These are phyloP conservation scores for Neonectria sp. DNA, from an alignment of 2,329 filamentous ascomycete genomes.

Conservation along the genomic window DNA sequence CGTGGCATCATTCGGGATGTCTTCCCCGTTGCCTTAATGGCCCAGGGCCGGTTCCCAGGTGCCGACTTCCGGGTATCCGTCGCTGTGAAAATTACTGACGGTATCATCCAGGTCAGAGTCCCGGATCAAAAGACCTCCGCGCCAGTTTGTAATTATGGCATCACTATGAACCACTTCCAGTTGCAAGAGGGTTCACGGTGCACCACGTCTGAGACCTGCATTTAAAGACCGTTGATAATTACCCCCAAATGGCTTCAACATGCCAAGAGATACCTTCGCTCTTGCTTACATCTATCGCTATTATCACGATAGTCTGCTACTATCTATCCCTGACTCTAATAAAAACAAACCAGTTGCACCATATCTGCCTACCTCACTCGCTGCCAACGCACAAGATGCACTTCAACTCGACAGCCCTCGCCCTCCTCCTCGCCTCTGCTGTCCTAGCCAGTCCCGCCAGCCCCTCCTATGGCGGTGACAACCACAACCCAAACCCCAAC, in stretches of 20 bases:
- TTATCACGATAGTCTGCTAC: neutral
- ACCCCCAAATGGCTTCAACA: neutral
- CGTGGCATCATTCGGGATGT: too few relatives aligned
- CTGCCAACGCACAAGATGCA: constrained; percentile 3
- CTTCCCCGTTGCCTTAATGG: too few relatives aligned
- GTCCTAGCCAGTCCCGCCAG: neutral
- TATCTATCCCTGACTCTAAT: neutral
- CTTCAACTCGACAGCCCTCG: neutral
- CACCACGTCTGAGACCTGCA: neutral
- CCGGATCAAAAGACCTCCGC: neutral
- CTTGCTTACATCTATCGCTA: neutral
- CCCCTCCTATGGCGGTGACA: neutral
- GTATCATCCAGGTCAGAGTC: neutral
- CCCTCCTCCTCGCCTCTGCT: neutral
- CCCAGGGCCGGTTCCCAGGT: too few relatives aligned
- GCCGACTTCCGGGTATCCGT: too few relatives aligned
- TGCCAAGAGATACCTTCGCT: neutral
- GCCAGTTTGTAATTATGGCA: neutral
- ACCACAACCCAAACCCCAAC: neutral
- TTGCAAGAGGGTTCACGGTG: neutral
- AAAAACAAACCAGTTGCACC: neutral
- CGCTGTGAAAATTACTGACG: neutral
- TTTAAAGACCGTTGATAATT: neutral
- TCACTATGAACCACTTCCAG: neutral
- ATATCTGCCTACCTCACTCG: neutral